phyloP scores from a whole-genome alignment of 2,329 filamentous ascomycete species.

The Fusarium sp. region DNA sequence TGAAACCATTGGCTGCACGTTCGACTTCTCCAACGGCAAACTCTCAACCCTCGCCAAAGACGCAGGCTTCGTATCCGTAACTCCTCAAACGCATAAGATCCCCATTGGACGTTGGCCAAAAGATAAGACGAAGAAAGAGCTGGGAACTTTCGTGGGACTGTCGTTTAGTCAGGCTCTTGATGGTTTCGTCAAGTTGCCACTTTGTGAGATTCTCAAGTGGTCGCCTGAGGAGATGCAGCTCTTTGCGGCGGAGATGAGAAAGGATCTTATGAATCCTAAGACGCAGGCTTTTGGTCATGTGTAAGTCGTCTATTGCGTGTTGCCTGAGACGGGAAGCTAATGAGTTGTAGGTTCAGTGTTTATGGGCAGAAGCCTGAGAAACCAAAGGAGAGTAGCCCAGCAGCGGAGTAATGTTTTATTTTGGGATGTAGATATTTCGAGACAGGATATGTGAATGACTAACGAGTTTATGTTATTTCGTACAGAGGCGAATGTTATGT shows the following conservation, averaged over 20 bases:
- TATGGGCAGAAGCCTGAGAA: constrained; percentile 28
- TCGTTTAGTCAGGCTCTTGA: constrained; percentile 38
- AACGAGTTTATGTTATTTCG: fast-evolving
- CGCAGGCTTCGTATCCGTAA: constrained; percentile 14
- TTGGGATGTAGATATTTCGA: fast-evolving
- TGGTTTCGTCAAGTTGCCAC: constrained; percentile 36
- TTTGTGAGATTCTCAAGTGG: constrained; percentile 36
- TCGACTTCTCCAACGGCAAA: constrained; percentile 33
- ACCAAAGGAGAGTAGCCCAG: fast-evolving
- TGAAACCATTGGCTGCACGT: constrained; percentile 21
- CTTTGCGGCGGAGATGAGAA: constrained; percentile 37
- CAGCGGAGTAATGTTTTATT: background rate
- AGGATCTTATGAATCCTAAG: constrained; percentile 19
- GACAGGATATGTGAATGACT: fast-evolving
- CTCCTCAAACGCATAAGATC: constrained; percentile 20
- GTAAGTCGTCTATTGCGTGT: background rate
- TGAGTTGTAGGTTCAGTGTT: constrained; percentile 16
- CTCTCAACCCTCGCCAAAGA: constrained; percentile 26
- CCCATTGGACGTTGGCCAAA: constrained; percentile 35
- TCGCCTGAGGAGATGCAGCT: constrained; percentile 35
- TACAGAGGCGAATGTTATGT: fast-evolving
- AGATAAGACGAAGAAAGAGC: constrained; percentile 36
- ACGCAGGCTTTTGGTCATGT: constrained; percentile 27
- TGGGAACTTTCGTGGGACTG: constrained; percentile 34
- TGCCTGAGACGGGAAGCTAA: background rate